Evolutionary conservation across 176 grass and related monocot genomes (phyloP).

Genomic region (Leersia perrieri): DNA sequence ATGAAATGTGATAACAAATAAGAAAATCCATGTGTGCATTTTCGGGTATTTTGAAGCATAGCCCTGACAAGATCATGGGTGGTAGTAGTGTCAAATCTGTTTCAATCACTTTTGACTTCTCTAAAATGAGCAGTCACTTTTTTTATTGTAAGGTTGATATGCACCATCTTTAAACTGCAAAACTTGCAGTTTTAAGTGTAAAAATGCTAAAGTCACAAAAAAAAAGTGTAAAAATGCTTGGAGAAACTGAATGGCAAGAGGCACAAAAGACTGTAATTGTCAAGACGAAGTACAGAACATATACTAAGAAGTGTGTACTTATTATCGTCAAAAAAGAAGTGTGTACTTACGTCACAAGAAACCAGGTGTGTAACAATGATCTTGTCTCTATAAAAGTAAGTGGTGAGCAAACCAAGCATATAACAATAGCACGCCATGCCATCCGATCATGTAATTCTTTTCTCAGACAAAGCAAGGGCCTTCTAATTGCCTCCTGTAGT

Average conservation of each 20-base stretch:
- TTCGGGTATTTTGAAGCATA: neutral
- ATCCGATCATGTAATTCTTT: constrained; percentile 58
- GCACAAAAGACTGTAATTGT: constrained; percentile 4
- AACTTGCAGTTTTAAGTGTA: constrained; percentile 12
- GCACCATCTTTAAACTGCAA: neutral
- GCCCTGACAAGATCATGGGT: neutral
- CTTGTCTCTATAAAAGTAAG: constrained; percentile 62
- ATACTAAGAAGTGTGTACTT: neutral
- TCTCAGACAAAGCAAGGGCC: constrained; percentile 78
- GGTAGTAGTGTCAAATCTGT: neutral
- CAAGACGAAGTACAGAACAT: neutral
- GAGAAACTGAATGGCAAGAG: constrained; percentile 2
- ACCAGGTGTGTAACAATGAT: constrained; percentile 66
- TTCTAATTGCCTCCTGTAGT: constrained; percentile 50
- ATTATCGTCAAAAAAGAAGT: too few species aligned
- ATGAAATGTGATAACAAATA: neutral
- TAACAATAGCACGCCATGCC: constrained; percentile 59
- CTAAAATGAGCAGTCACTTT: constrained; percentile 4
- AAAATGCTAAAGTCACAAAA: too few species aligned
- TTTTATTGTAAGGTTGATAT: neutral
- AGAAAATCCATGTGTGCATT: neutral
- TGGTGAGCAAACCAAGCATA: constrained; percentile 68
- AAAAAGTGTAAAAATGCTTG: constrained; percentile 13
- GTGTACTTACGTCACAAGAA: constrained; percentile 70
- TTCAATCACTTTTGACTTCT: constrained; percentile 6